These are phyloP conservation scores for Pleurozium schreberi DNA, from an alignment of 225 moss, liverwort and hornwort species.

Conservation along the genomic window DNA sequence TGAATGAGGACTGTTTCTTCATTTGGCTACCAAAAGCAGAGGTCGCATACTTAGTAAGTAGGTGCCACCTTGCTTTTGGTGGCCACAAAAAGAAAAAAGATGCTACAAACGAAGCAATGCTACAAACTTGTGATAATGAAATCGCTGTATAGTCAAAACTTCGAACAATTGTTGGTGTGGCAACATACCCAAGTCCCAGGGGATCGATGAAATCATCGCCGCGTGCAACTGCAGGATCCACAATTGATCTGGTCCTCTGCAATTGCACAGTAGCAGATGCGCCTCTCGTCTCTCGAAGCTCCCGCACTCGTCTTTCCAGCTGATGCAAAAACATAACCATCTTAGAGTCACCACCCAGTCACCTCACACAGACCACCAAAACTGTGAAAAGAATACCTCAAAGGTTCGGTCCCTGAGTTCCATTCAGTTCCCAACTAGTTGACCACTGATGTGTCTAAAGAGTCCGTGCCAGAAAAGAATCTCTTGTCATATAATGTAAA, in stretches of 20 bases:
- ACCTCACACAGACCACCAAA: neutral
- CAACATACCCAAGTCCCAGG: conserved; percentile 42
- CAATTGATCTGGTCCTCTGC: conserved; percentile 29
- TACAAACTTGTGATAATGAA: neutral
- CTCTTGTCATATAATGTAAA: neutral
- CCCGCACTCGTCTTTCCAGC: conserved; percentile 86
- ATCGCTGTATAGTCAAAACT: neutral
- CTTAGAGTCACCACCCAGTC: neutral
- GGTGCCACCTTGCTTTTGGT: neutral
- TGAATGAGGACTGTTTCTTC: neutral
- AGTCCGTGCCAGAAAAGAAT: too few species aligned
- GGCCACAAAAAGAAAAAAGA: neutral
- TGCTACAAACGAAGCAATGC: neutral
- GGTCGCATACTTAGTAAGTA: neutral
- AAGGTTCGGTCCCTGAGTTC: neutral
- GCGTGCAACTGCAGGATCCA: conserved; percentile 29
- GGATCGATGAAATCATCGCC: conserved; percentile 44
- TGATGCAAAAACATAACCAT: neutral
- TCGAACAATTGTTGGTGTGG: neutral
- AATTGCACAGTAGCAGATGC: conserved; percentile 30
- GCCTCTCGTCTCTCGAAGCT: conserved; percentile 87
- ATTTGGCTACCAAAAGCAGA: neutral
- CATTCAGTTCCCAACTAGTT: neutral
- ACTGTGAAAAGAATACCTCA: neutral
- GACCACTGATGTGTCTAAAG: neutral